Percentiles rank a stretch among this genome's conserved stretches.
phyloP scores from a whole-genome alignment of 2,329 filamentous ascomycete species.

The Endothia cerciana region DNA sequence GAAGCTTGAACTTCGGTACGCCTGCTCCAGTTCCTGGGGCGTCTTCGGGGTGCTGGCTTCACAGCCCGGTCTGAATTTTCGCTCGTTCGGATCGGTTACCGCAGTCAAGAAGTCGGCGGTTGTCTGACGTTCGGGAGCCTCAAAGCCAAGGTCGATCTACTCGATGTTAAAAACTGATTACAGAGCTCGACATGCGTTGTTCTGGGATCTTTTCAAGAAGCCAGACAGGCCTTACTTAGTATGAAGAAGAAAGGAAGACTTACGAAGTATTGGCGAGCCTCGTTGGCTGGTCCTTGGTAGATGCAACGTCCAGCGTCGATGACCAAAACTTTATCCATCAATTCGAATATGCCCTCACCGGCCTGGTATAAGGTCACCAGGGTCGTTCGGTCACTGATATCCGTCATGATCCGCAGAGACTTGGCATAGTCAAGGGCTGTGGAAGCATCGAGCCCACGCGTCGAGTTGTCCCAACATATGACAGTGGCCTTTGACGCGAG shows the following conservation, averaged over 20 bases:
- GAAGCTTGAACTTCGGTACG: slow-evolving; percentile 65
- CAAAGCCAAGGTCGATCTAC: slow-evolving; percentile 61
- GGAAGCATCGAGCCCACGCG: slow-evolving; percentile 65
- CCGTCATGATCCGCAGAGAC: slow-evolving; percentile 67
- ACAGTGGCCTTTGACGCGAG: slow-evolving; percentile 62
- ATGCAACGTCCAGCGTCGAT: slow-evolving; percentile 70
- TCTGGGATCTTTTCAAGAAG: background rate
- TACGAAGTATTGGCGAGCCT: slow-evolving; percentile 69
- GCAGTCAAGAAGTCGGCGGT: slow-evolving; percentile 80
- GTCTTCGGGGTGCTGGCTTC: slow-evolving; percentile 71
- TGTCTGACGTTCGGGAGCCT: slow-evolving; percentile 61
- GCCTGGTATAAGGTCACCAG: slow-evolving; percentile 70
- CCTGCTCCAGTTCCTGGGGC: slow-evolving; percentile 65
- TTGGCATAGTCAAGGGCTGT: slow-evolving; percentile 70
- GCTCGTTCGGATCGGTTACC: slow-evolving; percentile 73
- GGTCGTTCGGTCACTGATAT: slow-evolving; percentile 63
- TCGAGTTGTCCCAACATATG: slow-evolving; percentile 76
- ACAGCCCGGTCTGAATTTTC: slow-evolving; percentile 67
- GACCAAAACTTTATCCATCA: slow-evolving; percentile 71
- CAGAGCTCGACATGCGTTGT: background rate
- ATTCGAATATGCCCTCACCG: slow-evolving; percentile 59
- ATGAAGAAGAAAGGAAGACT: background rate
- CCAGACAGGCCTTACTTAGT: background rate
- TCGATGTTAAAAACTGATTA: background rate
- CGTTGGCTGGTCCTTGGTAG: slow-evolving; percentile 66